phyloP scores from a whole-genome alignment of 2,329 filamentous ascomycete genomes.

The Ophiocordyceps unilateralis region DNA sequence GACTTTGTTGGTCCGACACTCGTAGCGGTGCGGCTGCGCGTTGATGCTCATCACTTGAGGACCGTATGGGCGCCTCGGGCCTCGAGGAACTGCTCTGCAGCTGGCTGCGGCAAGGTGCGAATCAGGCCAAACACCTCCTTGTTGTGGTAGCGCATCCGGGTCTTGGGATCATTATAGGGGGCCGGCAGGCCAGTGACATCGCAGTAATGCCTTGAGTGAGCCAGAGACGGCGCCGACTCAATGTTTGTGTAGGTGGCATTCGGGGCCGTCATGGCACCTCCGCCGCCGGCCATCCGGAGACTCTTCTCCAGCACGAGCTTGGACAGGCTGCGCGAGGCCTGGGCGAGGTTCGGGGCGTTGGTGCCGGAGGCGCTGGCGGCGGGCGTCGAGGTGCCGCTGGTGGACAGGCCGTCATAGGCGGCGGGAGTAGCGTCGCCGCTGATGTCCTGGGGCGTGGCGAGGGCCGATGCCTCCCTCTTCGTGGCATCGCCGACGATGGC shows the following conservation, averaged over 20 bases:
- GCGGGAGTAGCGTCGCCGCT: slow-evolving; percentile 58
- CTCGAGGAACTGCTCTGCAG: slow-evolving; percentile 76
- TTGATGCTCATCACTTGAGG: slow-evolving; percentile 55
- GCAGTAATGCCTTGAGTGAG: slow-evolving; percentile 77
- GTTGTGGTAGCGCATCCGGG: slow-evolving; percentile 79
- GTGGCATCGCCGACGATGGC: slow-evolving; percentile 82
- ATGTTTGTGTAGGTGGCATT: slow-evolving; percentile 90
- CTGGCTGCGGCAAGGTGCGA: slow-evolving; percentile 61
- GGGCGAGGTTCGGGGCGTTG: slow-evolving; percentile 56
- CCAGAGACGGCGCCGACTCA: slow-evolving; percentile 78
- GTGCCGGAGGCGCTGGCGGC: slow-evolving; percentile 20
- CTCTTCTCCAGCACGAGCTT: slow-evolving; percentile 82
- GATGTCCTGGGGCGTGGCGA: slow-evolving; percentile 59
- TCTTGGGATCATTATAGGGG: slow-evolving; percentile 89
- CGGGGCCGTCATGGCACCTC: slow-evolving; percentile 30
- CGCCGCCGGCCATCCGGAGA: slow-evolving; percentile 22
- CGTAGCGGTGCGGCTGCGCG: too few relatives aligned
- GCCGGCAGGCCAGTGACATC: slow-evolving; percentile 89
- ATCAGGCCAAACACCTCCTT: slow-evolving; percentile 80
- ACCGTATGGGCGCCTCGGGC: slow-evolving; percentile 84
- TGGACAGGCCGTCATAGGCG: slow-evolving; percentile 37
- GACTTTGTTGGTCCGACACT: slow-evolving; percentile 84
- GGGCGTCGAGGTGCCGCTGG: slow-evolving; percentile 40
- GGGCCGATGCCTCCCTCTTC: slow-evolving; percentile 73
- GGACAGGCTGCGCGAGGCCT: slow-evolving; percentile 71